phyloP scores from a whole-genome alignment of 164 flowering plant genomes.

The Vitis rupestris region DNA sequence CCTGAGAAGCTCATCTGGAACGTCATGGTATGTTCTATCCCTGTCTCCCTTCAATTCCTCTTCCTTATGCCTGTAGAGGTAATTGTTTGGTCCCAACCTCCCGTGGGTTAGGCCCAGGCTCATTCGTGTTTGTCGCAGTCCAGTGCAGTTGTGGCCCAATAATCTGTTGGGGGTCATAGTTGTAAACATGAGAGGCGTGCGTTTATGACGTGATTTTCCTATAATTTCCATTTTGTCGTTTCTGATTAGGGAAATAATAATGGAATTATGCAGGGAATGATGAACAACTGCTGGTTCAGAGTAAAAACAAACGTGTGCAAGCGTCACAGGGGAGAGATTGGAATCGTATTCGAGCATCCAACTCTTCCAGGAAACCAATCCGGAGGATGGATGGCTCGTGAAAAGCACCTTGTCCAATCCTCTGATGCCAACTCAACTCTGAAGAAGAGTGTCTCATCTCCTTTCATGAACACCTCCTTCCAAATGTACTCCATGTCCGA shows the following conservation, averaged over 20 bases:
- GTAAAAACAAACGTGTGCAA: constrained; percentile 76
- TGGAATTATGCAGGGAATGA: constrained; percentile 73
- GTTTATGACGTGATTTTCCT: no score
- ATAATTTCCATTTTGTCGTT: no score
- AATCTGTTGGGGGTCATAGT: no score
- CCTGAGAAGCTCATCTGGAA: constrained; percentile 98
- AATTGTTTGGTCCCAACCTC: no score
- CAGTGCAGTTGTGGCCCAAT: no score
- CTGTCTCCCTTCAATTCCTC: background rate
- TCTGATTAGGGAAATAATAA: no score
- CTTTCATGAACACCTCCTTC: constrained; percentile 79
- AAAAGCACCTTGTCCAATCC: constrained; percentile 50
- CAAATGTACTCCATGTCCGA: constrained; percentile 62
- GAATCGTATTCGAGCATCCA: constrained; percentile 92
- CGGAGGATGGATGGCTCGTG: constrained; percentile 95
- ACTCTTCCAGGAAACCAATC: constrained; percentile 79
- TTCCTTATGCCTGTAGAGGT: no score
- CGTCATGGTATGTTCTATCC: constrained; percentile 58
- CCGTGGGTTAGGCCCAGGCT: no score
- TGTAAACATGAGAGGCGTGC: no score
- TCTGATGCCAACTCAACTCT: constrained; percentile 35
- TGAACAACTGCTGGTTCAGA: constrained; percentile 98
- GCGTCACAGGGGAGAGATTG: constrained; percentile 76
- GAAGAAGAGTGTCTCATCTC: constrained; percentile 73
- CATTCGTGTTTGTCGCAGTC: no score